These are phyloP conservation scores for Phytophthora agathidicida DNA, from an alignment of 352 stramenopile genomes.

Conservation along the genomic window DNA sequence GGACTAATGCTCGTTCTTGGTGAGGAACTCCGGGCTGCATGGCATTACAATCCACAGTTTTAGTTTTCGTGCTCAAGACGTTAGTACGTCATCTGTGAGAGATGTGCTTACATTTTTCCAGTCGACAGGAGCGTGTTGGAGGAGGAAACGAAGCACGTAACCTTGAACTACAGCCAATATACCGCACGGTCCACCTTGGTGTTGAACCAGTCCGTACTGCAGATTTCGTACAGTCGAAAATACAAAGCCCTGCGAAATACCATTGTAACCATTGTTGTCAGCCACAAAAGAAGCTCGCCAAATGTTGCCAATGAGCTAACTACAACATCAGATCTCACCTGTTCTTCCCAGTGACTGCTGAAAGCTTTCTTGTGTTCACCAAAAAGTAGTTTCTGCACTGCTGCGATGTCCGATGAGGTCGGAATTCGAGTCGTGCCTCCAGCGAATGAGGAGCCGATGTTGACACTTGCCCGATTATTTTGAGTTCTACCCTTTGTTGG, in stretches of 20 bases:
- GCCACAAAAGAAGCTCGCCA: not conserved
- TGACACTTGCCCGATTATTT: conserved; percentile 1
- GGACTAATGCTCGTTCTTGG: conserved; percentile 49
- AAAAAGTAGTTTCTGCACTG: conserved; percentile 70
- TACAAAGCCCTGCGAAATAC: conserved; percentile 62
- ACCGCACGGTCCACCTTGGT: conserved; percentile 94
- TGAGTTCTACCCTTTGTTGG: conserved; percentile 2
- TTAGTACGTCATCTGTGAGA: conserved; percentile 10
- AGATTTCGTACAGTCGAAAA: conserved; percentile 58
- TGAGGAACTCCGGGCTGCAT: conserved; percentile 44
- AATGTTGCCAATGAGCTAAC: not conserved
- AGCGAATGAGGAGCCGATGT: not conserved
- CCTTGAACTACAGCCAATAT: conserved; percentile 94
- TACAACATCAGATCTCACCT: conserved; percentile 38
- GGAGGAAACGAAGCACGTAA: conserved; percentile 87
- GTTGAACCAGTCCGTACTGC: conserved; percentile 92
- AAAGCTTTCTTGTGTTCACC: conserved; percentile 58
- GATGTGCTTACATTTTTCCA: conserved; percentile 69
- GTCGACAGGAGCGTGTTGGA: conserved; percentile 40
- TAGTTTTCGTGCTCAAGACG: conserved; percentile 9
- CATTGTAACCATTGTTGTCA: conserved; percentile 13
- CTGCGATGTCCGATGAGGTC: conserved; percentile 48
- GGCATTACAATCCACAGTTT: conserved; percentile 1
- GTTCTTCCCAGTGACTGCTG: conserved; percentile 71
- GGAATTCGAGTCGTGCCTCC: conserved; percentile 16